Conservation (phyloP, 2,329 filamentous ascomycete genomes). For the Fusarium sp. region DNA sequence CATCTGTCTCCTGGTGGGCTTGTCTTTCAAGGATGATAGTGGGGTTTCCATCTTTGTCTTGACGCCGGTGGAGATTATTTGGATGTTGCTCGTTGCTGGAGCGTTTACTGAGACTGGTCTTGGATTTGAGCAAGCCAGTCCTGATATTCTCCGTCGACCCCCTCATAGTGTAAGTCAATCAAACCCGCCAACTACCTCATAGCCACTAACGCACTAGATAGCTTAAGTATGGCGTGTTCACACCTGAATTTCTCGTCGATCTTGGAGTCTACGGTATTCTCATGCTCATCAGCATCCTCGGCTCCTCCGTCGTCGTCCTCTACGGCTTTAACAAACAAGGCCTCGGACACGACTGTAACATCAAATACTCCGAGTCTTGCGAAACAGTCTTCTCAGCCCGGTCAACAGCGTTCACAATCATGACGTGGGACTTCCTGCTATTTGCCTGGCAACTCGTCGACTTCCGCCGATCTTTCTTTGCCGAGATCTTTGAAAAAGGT, state of each 20-base stretch:
- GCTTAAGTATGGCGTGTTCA: conserved; percentile 70
- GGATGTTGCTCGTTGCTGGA: conserved; percentile 81
- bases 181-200: too few species aligned
- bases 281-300: conserved; percentile 71
- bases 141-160: conserved; percentile 75
- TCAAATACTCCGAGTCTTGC: conserved; percentile 63
- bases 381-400: conserved; percentile 73
- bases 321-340: conserved; percentile 68
- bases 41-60: conserved; percentile 77
- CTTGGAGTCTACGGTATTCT: conserved; percentile 74
- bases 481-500: conserved; percentile 64
- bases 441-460: conserved; percentile 78
- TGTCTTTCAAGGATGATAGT: conserved; percentile 75
- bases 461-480: conserved; percentile 75
- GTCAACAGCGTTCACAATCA: conserved; percentile 74
- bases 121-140: conserved; percentile 75
- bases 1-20: conserved; percentile 73
- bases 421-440: conserved; percentile 77
- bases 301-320: conserved; percentile 69
- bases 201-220: conserved; percentile 13
- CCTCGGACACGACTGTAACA: conserved; percentile 71
- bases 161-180: conserved; percentile 56
- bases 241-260: conserved; percentile 72
- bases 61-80: conserved; percentile 78
- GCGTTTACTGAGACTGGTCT: conserved; percentile 79